Base-by-base conservation (phyloP, 306 rosid species). In the Acacia confusa region DNA sequence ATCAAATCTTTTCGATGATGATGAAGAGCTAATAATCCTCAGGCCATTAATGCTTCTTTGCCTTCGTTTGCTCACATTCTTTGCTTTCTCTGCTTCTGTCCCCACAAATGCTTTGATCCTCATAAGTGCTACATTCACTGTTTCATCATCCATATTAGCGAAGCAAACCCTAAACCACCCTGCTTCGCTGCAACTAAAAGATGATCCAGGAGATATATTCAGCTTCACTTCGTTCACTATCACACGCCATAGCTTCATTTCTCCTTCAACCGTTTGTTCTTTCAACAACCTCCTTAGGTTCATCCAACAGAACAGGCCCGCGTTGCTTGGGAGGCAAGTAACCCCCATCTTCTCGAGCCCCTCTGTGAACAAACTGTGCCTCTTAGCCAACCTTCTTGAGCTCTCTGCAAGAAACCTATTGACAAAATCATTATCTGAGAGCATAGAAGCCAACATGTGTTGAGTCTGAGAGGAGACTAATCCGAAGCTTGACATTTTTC, bases 1-100 rank as follows among this genome's bases (percentile, higher is more conserved):
- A 32, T 88, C 90, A 32, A 66, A 79, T 77, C 82, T 82, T 67
- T 77, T 69, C n/a, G 53, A 47, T 2, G 63, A 53, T 53, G 79
- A 50, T 4, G 82, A 32, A 79, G 84, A 87, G 87, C 85, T 85
- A 86, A 85, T 88, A 9, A 91, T 76, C 48, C 87, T 60, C 8
- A 91, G 83, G 50, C 79, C 83, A 1, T 16, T 79, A 9, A 58
- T 63, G 9, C 38, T 13, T n/a, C 38, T 63, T 27, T n/a, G 40
- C 38, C 38, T 63, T 27, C 38, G 40, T 63, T 63, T 28, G 16
- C 14, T 17, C 6, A 28, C 78, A 74, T 78, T 7, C 22, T 15
- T 30, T 12, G 9, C 36, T 13, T 61, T 61, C 67, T 61, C 19
- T 27, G 36, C 15, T 61, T 61, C 67, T 13, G 27, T 61, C 6